Base-by-base conservation (phyloP, 495 filamentous ascomycete species). In the Eremomyces bilateralis region DNA sequence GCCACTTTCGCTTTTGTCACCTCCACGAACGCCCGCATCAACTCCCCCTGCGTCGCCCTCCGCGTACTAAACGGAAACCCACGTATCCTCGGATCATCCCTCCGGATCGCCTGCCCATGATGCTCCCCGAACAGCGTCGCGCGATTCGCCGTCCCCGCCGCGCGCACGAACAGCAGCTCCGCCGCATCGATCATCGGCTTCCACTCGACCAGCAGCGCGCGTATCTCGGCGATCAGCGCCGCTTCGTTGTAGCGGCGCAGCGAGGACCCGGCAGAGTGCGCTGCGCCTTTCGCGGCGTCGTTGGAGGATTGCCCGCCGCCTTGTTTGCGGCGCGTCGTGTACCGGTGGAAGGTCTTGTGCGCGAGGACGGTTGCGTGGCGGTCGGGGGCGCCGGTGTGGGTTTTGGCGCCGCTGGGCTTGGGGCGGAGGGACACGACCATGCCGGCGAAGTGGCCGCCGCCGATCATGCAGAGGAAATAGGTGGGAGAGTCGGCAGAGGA, bases 381-480 rank as follows among this genome's bases (percentile, higher is more conserved):
- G 34, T 84, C 78, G 42, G 80, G 62, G 2, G 70, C 59, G 2
- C 81, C 81, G 19, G 67, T 59, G 31, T 68, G 57, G 38, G 69
- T 68, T 42, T 81, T 83, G n/a, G n/a, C n/a, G n/a, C n/a, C n/a
- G 33, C 68, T 69, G 27, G 71, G 56, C 42, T 78, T 81, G 0
- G 90, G 84, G 0, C 78, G 73, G 2, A 95, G 62, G 2, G 82
- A 80, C 15, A 95, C 74, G 21, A 95, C 60, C 83, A 95, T 94
- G 15, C 78, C 90, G 0, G 88, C 88, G 50, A 97, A 95, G 46
- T 97, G 88, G 1, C 88, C 88, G 42, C 88, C 88, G 4, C 88
- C 88, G 36, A 95, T 90, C 88, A 97, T 97, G 52, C 83, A 95
- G 37, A 95, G 67, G 47, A 97, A 93, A 18, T 91, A 68, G 45